phyloP scores from a whole-genome alignment of 2,329 filamentous ascomycete species.

The Lachnellula cervina region DNA sequence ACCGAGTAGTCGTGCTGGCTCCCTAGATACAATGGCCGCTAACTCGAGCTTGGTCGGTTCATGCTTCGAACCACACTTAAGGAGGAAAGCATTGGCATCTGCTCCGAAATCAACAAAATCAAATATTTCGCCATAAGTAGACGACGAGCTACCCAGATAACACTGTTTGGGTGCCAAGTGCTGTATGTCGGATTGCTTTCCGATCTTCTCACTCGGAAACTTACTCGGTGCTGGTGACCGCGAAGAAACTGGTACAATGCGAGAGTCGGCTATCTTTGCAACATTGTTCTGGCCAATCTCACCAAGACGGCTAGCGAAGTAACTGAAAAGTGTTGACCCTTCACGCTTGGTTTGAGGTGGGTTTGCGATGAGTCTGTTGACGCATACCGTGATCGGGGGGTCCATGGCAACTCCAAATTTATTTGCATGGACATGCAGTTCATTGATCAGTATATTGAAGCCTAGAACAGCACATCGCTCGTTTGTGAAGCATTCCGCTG shows the following conservation, averaged over 20 bases:
- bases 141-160: conserved; percentile 67
- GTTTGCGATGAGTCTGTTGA: conserved; percentile 64
- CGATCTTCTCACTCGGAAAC: conserved; percentile 37
- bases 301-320: conserved; percentile 71
- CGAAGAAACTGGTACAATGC: conserved; percentile 65
- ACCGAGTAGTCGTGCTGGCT: conserved; percentile 76
- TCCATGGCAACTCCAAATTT: conserved; percentile 85
- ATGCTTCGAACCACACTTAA: conserved; percentile 82
- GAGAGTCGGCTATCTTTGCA: conserved; percentile 55
- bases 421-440: conserved; percentile 72
- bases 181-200: conserved; percentile 34
- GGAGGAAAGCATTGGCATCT: conserved; percentile 82
- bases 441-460: conserved; percentile 70
- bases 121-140: conserved; percentile 79
- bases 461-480: conserved; percentile 70
- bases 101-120: conserved; percentile 93
- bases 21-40: conserved; percentile 73
- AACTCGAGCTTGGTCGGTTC: conserved; percentile 87
- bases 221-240: conserved; percentile 24
- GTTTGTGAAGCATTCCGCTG: conserved; percentile 78
- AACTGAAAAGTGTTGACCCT: conserved; percentile 72
- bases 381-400: conserved; percentile 72
- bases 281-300: conserved; percentile 64
- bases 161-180: conserved; percentile 66
- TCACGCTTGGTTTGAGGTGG: conserved; percentile 64